A percentile compares a stretch with the other conserved stretches of the same genome.
These are phyloP conservation scores for Yarrowia sp. DNA, from an alignment of 805 yeast species.

Conservation along the genomic window DNA sequence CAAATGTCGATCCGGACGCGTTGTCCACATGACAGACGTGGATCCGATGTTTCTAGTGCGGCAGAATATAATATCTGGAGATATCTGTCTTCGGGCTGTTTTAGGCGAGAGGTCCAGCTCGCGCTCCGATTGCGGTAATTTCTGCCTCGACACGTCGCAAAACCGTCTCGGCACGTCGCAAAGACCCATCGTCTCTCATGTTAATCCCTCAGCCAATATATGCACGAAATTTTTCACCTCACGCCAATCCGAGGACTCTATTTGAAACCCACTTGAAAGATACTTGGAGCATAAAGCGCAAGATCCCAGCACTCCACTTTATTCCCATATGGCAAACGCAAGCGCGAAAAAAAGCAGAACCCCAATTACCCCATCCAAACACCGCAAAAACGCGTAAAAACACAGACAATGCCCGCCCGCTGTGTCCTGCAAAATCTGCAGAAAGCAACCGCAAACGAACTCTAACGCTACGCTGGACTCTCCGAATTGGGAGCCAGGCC, in stretches of 20 bases:
- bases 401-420: too few species aligned
- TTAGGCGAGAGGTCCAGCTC: too few species aligned
- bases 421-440: neutral
- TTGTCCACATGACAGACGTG: constrained; percentile 11
- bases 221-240: neutral
- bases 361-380: too few species aligned
- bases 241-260: neutral
- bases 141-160: too few species aligned
- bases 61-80: constrained; percentile 1
- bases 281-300: too few species aligned
- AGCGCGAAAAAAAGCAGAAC: neutral
- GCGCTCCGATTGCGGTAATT: too few species aligned
- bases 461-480: neutral
- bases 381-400: too few species aligned
- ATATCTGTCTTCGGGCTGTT: too few species aligned
- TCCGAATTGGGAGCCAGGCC: neutral
- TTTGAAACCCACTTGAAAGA: too few species aligned
- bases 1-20: neutral
- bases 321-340: too few species aligned
- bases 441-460: neutral
- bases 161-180: too few species aligned
- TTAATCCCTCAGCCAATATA: constrained; percentile 10
- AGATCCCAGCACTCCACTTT: too few species aligned
- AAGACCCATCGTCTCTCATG: neutral
- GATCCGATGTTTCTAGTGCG: constrained; percentile 18